phyloP scores from a whole-genome alignment of 108 stramenopile species.

The Stephanodiscus triporus region DNA sequence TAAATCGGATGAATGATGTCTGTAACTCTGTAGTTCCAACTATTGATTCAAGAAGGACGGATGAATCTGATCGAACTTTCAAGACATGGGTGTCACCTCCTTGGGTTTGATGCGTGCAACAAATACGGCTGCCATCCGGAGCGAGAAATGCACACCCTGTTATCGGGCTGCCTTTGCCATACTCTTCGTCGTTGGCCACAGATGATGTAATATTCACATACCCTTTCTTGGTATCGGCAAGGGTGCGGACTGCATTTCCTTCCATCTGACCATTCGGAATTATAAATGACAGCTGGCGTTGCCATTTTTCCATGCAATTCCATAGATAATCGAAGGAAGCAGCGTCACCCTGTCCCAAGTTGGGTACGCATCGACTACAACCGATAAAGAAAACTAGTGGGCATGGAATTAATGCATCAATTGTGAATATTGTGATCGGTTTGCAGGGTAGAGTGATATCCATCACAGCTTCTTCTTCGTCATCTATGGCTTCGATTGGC shows the following conservation, averaged over 20 bases:
- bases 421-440: conserved; percentile 57
- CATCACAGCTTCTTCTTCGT: conserved; percentile 45
- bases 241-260: conserved; percentile 3
- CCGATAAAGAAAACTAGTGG: conserved; percentile 77
- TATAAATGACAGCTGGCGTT: conserved; percentile 17
- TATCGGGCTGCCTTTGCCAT: background rate
- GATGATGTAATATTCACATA: conserved; percentile 14
- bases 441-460: conserved; percentile 61
- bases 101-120: conserved; percentile 25
- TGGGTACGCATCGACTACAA: background rate
- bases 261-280: background rate
- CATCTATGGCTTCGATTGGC: conserved; percentile 46
- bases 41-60: conserved; percentile 19
- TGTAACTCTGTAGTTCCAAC: conserved; percentile 11
- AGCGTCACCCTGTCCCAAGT: conserved; percentile 56
- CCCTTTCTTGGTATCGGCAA: conserved; percentile 30
- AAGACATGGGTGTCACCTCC: conserved; percentile 22
- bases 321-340: conserved; percentile 74
- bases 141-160: conserved; percentile 43
- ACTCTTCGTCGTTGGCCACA: background rate
- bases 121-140: conserved; percentile 31
- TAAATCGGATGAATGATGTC: conserved; percentile 27
- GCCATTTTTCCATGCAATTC: conserved; percentile 45
- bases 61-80: conserved; percentile 30
- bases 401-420: conserved; percentile 73